Percentiles rank a stretch among this genome's conserved stretches.
Evolutionary conservation across 805 yeast species (phyloP).

Genomic region (Myxozyma lipomycoides): DNA sequence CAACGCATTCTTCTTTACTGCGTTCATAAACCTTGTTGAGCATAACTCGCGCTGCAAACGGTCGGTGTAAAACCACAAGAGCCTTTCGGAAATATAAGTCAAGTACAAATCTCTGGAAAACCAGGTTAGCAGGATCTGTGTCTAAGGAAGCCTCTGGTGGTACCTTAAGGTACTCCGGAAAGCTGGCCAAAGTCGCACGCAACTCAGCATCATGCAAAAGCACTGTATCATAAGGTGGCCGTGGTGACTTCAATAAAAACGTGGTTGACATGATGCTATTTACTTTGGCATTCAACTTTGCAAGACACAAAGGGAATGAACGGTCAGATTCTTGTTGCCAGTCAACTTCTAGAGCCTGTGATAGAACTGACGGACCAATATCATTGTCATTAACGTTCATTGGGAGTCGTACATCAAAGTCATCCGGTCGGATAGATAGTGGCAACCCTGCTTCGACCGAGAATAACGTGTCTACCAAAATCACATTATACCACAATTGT

Average conservation of each 20-base stretch:
- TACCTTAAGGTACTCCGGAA: conserved; percentile 29
- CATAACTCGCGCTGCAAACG: conserved; percentile 25
- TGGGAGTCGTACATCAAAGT: conserved; percentile 33
- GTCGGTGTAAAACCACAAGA: conserved; percentile 34
- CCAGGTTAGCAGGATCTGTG: conserved; percentile 29
- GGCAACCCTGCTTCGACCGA: conserved; percentile 37
- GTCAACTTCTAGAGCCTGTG: conserved; percentile 23
- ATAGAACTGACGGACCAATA: conserved; percentile 24
- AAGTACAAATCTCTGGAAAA: conserved; percentile 34
- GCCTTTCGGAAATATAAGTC: conserved; percentile 34
- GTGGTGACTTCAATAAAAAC: conserved; percentile 14
- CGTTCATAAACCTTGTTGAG: conserved; percentile 11
- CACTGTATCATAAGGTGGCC: conserved; percentile 25
- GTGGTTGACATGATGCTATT: conserved; percentile 23
- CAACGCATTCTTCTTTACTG: conserved; percentile 26
- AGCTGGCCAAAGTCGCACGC: conserved; percentile 29
- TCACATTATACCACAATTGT: conserved; percentile 32
- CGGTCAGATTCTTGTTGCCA: conserved; percentile 26
- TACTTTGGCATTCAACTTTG: conserved; percentile 16
- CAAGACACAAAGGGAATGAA: conserved; percentile 29
- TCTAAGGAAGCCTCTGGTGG: conserved; percentile 28
- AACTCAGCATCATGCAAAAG: conserved; percentile 32
- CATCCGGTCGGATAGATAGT: conserved; percentile 30
- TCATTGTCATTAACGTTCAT: conserved; percentile 31
- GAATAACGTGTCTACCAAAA: conserved; percentile 30